phyloP scores from a whole-genome alignment of 2,329 filamentous ascomycete species.

The Beauveria bassiana region DNA sequence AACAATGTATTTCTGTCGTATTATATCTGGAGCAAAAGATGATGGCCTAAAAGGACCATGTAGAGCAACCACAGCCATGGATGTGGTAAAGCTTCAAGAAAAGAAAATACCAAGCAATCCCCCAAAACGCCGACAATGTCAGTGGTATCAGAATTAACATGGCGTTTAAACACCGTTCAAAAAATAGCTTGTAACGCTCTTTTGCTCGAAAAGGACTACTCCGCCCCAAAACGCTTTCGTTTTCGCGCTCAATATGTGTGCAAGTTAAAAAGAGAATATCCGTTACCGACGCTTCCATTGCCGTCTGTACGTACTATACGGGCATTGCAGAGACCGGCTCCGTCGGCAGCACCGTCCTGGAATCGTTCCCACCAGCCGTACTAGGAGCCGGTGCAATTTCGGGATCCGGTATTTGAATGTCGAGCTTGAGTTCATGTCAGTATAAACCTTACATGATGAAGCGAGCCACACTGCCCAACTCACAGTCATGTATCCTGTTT shows the following conservation, averaged over 20 bases:
- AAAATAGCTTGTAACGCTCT: not conserved
- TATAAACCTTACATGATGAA: not conserved
- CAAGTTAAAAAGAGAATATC: not conserved
- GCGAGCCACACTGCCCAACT: conserved; percentile 23
- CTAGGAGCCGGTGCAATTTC: conserved; percentile 53
- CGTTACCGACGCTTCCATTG: not conserved
- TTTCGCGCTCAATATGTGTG: not conserved
- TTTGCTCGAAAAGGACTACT: not conserved
- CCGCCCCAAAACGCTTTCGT: not conserved
- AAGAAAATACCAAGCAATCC: not conserved
- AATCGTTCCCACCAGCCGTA: conserved; percentile 32
- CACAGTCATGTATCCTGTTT: conserved; percentile 82
- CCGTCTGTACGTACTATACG: conserved; percentile 8
- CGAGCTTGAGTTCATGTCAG: conserved; percentile 43
- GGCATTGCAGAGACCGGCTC: conserved; percentile 22
- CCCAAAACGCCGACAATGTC: conserved; percentile 3
- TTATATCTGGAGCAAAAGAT: not conserved
- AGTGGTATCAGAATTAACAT: conserved; percentile 7
- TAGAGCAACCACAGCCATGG: not conserved
- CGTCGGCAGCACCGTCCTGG: conserved; percentile 26
- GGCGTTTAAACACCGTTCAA: not conserved
- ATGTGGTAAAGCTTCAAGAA: not conserved
- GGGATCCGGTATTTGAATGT: conserved; percentile 75
- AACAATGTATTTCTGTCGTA: not conserved
- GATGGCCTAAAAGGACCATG: not conserved